Percentiles rank a stretch among this genome's conserved stretches.
Conservation (phyloP, 2,329 filamentous ascomycete species). For the Stagonosporopsis vannaccii region DNA sequence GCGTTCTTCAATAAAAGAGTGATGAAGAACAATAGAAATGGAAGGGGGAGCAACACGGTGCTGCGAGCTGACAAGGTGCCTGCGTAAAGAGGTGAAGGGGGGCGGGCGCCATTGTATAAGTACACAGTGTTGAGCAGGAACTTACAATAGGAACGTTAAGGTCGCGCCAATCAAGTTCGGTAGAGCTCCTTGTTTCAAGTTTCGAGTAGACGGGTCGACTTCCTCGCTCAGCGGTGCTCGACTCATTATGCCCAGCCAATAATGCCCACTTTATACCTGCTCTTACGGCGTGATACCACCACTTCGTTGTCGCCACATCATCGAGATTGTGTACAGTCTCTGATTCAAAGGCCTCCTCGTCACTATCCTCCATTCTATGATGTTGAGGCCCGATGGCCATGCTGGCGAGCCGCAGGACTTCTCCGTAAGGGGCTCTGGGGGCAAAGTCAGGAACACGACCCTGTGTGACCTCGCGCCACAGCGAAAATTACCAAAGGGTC, state of each 20-base stretch:
- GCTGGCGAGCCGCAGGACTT: constrained; percentile 31
- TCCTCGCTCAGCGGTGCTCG: constrained; percentile 39
- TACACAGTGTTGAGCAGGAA: constrained; percentile 34
- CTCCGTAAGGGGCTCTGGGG: constrained; percentile 27
- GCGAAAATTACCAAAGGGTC: constrained; percentile 31
- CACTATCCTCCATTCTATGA: constrained; percentile 38
- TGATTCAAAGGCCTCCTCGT: constrained; percentile 32
- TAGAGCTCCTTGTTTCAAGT: constrained; percentile 48
- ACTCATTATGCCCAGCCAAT: constrained; percentile 29
- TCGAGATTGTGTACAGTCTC: constrained; percentile 24
- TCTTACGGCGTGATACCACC: constrained; percentile 29
- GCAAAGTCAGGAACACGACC: constrained; percentile 40
- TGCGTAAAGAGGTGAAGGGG: constrained; percentile 40
- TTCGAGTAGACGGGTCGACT: constrained; percentile 35
- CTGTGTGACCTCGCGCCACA: constrained; percentile 32
- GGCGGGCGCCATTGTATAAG: constrained; percentile 41
- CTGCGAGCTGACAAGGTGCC: constrained; percentile 38
- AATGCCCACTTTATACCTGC: constrained; percentile 42
- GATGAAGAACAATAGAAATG: constrained; percentile 42
- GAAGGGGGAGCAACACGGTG: constrained; percentile 35
- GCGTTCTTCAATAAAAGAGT: constrained; percentile 39
- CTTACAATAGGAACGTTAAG: constrained; percentile 37
- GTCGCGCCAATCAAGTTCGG: constrained; percentile 41
- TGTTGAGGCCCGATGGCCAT: constrained; percentile 30
- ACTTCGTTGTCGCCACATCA: constrained; percentile 30